Evolutionary conservation across 192 early-diverging fungal genomes (phyloP).

Genomic region (Lobosporangium transversale): DNA sequence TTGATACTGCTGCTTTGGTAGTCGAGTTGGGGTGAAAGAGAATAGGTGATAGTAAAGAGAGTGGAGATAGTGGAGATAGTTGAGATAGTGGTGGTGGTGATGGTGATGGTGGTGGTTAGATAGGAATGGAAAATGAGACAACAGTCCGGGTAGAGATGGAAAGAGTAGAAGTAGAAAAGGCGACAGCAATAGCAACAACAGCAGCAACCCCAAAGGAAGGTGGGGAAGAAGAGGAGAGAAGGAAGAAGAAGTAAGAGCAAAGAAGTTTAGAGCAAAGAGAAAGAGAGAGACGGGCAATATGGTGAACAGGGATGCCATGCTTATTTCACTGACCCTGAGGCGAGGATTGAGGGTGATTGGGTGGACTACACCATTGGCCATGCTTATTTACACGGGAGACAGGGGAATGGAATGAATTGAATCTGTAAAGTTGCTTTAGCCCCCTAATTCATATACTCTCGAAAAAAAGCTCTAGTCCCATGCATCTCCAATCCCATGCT

Average conservation of each 20-base stretch:
- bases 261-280: not conserved
- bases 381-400: not conserved
- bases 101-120: not conserved
- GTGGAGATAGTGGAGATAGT: not conserved
- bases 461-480: too few relatives aligned
- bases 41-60: not conserved
- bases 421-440: too few relatives aligned
- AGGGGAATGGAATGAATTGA: too few relatives aligned
- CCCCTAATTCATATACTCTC: too few relatives aligned
- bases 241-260: slow-evolving; percentile 1
- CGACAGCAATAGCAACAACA: not conserved
- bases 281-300: not conserved
- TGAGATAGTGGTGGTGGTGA: not conserved
- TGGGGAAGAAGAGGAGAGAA: slow-evolving; percentile 1
- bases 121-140: not conserved
- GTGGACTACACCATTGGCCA: not conserved
- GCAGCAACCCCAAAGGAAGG: not conserved
- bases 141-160: not conserved
- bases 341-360: not conserved
- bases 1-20: slow-evolving; percentile 1
- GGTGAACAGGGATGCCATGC: not conserved
- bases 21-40: not conserved
- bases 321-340: not conserved
- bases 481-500: too few relatives aligned
- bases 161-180: slow-evolving; percentile 2